phyloP scores from a whole-genome alignment of 2,329 filamentous ascomycete species.

The Alternaria sp. region DNA sequence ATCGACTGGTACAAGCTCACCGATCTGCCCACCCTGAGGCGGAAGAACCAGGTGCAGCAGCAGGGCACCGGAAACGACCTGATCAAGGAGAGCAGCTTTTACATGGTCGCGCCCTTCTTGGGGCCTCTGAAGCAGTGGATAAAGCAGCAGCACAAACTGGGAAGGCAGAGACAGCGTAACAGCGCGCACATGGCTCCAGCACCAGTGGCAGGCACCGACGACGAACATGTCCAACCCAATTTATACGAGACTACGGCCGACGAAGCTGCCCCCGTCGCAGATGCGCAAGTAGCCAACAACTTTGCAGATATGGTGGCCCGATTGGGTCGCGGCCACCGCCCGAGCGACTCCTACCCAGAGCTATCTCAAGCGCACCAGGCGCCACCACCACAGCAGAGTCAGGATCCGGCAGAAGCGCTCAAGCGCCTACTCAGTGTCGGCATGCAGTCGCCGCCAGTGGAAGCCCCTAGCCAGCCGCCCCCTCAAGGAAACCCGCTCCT shows the following conservation, averaged over 20 bases:
- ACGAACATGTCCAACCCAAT: slow-evolving; percentile 40
- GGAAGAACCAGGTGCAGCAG: slow-evolving; percentile 67
- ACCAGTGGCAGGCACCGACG: slow-evolving; percentile 38
- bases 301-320: slow-evolving; percentile 45
- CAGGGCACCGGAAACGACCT: slow-evolving; percentile 61
- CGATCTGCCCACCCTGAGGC: slow-evolving; percentile 83
- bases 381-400: slow-evolving; percentile 22
- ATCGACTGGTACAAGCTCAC: slow-evolving; percentile 94
- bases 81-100: slow-evolving; percentile 85
- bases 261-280: slow-evolving; percentile 19
- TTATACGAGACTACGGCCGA: slow-evolving; percentile 40
- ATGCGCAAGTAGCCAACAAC: slow-evolving; percentile 27
- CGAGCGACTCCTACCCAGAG: slow-evolving; percentile 43
- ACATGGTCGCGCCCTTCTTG: slow-evolving; percentile 96
- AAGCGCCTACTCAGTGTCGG: slow-evolving; percentile 59
- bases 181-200: slow-evolving; percentile 28
- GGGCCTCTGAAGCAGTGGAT: slow-evolving; percentile 90
- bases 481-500: slow-evolving; percentile 59
- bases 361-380: slow-evolving; percentile 34
- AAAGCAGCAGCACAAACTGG: slow-evolving; percentile 79
- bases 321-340: slow-evolving; percentile 36
- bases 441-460: slow-evolving; percentile 48
- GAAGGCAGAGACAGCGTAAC: slow-evolving; percentile 57
- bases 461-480: slow-evolving; percentile 37
- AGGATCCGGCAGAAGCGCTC: slow-evolving; percentile 61